Evolutionary conservation across 2,329 filamentous ascomycete genomes (phyloP).

Genomic region (Trichoderma aggressivum): DNA sequence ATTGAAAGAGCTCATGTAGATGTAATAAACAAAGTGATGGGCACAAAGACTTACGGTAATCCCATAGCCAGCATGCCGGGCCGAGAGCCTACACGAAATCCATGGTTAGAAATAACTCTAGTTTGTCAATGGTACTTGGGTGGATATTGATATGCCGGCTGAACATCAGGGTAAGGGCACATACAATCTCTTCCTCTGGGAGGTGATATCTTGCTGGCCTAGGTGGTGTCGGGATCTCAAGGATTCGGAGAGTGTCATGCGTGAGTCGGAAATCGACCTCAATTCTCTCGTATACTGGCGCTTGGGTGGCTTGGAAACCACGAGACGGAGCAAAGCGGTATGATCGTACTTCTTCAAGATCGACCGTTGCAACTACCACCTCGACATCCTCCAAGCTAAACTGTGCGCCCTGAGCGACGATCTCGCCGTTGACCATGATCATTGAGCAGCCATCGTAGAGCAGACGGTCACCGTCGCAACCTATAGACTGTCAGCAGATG

Average conservation of each 20-base stretch:
- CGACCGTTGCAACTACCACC: slow-evolving; percentile 62
- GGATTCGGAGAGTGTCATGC: slow-evolving; percentile 27
- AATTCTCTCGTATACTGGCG: slow-evolving; percentile 21
- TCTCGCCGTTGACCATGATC: slow-evolving; percentile 49
- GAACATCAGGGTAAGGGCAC: not conserved
- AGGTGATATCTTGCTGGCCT: slow-evolving; percentile 44
- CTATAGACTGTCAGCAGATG: not conserved
- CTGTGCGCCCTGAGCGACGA: slow-evolving; percentile 61
- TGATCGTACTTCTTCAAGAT: slow-evolving; percentile 65
- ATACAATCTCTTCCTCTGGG: slow-evolving; percentile 62
- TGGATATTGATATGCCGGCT: not conserved
- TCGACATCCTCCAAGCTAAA: slow-evolving; percentile 65
- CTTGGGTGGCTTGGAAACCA: slow-evolving; percentile 18
- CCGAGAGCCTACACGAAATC: slow-evolving; percentile 43
- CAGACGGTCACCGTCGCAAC: not conserved
- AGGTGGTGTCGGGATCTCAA: slow-evolving; percentile 18
- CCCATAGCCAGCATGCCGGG: slow-evolving; percentile 65
- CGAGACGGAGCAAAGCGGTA: slow-evolving; percentile 13
- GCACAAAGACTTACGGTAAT: slow-evolving; percentile 44
- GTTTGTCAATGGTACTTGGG: not conserved
- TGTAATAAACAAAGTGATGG: not conserved
- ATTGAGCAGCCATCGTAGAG: slow-evolving; percentile 49
- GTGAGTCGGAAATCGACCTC: slow-evolving; percentile 20
- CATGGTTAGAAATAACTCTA: not conserved
- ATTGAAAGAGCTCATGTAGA: not conserved